These are phyloP conservation scores for Hortiboletus flavorubellus DNA, from an alignment of 768 basidiomycete species.

Conservation along the genomic window DNA sequence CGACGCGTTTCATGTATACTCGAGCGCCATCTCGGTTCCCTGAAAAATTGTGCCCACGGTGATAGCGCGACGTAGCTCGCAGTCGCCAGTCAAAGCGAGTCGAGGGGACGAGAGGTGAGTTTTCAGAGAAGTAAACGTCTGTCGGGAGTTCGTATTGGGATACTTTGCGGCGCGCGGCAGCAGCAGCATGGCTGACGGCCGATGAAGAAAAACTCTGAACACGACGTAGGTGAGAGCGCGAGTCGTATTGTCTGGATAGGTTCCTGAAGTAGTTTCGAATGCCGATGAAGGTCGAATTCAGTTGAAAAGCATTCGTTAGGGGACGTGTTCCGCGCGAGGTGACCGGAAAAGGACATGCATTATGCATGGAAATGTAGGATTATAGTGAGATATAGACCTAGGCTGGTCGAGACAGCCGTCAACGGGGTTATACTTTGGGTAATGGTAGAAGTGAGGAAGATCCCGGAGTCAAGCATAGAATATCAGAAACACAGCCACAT, in stretches of 20 bases:
- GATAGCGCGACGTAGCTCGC: conserved; percentile 47
- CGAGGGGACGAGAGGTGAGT: conserved; percentile 25
- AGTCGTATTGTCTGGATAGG: conserved; percentile 10
- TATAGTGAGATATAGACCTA: background rate
- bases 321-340: conserved; percentile 1
- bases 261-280: conserved; percentile 29
- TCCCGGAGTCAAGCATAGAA: too few relatives aligned
- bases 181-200: background rate
- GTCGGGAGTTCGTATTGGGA: conserved; percentile 22
- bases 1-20: conserved; percentile 37
- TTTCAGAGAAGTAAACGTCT: conserved; percentile 30
- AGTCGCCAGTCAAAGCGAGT: conserved; percentile 60
- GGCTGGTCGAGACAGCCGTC: too few relatives aligned
- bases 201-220: conserved; percentile 18
- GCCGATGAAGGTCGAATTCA: conserved; percentile 28
- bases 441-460: too few relatives aligned
- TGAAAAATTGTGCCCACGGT: conserved; percentile 11
- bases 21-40: conserved; percentile 11
- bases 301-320: conserved; percentile 5
- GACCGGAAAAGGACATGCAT: conserved; percentile 6
- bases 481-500: conserved; percentile 17
- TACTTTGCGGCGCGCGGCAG: conserved; percentile 11
- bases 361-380: conserved; percentile 12
- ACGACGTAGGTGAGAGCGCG: background rate
- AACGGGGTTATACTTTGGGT: background rate